Evolutionary conservation across 805 yeast species (phyloP).

Genomic region (Pichia gijzeniarum): DNA sequence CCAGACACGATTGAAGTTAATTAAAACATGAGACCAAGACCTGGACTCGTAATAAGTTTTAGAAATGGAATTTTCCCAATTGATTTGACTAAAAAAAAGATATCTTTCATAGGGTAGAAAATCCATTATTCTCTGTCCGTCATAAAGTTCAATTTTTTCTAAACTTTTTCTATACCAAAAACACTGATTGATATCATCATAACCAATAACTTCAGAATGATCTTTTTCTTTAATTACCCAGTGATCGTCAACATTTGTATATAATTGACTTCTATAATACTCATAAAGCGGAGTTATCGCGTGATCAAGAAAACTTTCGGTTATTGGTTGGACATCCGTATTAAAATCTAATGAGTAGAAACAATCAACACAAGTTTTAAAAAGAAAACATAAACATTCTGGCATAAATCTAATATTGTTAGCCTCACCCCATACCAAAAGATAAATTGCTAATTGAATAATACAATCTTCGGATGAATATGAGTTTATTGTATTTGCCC

Average conservation of each 20-base stretch:
- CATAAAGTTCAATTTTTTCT: slow-evolving; percentile 42
- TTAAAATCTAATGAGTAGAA: slow-evolving; percentile 44
- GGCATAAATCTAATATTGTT: slow-evolving; percentile 84
- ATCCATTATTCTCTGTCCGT: slow-evolving; percentile 43
- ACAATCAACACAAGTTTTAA: slow-evolving; percentile 71
- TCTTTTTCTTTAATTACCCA: slow-evolving; percentile 49
- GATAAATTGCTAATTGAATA: slow-evolving; percentile 60
- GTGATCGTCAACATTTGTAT: slow-evolving; percentile 36
- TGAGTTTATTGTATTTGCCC: slow-evolving; percentile 46
- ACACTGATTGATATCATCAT: slow-evolving; percentile 84
- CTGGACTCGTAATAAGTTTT: slow-evolving; percentile 74
- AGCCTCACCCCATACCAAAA: slow-evolving; percentile 87
- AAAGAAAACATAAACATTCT: slow-evolving; percentile 79
- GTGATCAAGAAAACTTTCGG: slow-evolving; percentile 51
- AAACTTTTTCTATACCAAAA: slow-evolving; percentile 79
- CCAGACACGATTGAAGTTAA: slow-evolving; percentile 77
- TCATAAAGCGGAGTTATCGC: slow-evolving; percentile 68
- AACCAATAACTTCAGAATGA: slow-evolving; percentile 68
- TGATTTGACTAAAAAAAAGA: slow-evolving; percentile 42
- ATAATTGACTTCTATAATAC: slow-evolving; percentile 52
- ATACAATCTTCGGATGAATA: slow-evolving; percentile 48
- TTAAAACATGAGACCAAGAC: slow-evolving; percentile 67
- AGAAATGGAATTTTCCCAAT: slow-evolving; percentile 62
- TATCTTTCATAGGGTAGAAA: slow-evolving; percentile 53
- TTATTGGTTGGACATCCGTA: slow-evolving; percentile 25